These are phyloP conservation scores for Scedosporium boydii DNA, from an alignment of 2,329 filamentous ascomycete genomes.

Conservation along the genomic window DNA sequence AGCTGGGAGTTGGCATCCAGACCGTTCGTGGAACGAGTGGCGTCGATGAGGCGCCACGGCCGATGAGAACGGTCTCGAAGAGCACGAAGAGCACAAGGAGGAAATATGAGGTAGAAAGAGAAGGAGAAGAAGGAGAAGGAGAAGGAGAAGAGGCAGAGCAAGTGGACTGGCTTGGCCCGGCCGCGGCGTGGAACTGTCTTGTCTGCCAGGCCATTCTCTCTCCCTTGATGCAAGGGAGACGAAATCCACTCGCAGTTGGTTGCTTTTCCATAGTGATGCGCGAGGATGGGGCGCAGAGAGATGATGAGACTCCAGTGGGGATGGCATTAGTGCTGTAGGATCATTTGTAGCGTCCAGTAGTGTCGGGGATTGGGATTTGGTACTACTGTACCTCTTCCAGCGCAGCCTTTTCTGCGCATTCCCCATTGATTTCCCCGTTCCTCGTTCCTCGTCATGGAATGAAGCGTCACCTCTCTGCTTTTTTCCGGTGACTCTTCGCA, in stretches of 20 bases:
- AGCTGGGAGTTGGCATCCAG: no score
- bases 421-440: background rate
- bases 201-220: background rate
- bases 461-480: background rate
- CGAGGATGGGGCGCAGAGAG: background rate
- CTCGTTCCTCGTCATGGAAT: background rate
- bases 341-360: background rate
- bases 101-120: background rate
- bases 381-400: background rate
- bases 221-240: background rate
- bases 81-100: background rate
- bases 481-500: background rate
- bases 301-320: constrained; percentile 1
- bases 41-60: no score
- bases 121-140: background rate
- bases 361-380: background rate
- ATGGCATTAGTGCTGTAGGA: background rate
- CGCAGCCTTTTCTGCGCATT: background rate
- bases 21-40: no score
- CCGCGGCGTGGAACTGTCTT: background rate
- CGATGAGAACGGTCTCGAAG: no score
- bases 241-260: background rate
- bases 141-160: constrained; percentile 7
- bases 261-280: background rate
- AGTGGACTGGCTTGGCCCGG: background rate